Evolutionary conservation across 805 yeast species (phyloP).

Genomic region (Kazachstania kunashirensis): DNA sequence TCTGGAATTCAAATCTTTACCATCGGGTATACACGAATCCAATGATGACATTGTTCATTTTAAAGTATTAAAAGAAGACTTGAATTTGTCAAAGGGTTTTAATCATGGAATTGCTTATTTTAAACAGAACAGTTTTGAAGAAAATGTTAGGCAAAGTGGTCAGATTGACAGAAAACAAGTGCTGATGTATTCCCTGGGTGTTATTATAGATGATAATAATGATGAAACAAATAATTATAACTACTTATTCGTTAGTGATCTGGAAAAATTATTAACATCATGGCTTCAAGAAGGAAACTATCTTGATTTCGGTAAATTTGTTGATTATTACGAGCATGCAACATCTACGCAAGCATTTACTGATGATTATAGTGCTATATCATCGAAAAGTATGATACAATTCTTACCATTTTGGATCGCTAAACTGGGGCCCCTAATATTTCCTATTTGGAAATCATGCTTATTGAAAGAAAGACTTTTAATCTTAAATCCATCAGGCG

Average conservation of each 20-base stretch:
- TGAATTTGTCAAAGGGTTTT: constrained; percentile 9
- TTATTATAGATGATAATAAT: constrained; percentile 30
- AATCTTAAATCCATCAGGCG: constrained; percentile 21
- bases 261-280: constrained; percentile 14
- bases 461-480: constrained; percentile 22
- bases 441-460: constrained; percentile 28
- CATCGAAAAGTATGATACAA: constrained; percentile 1
- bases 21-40: constrained; percentile 54
- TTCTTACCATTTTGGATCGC: constrained; percentile 19
- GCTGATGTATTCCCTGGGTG: constrained; percentile 56
- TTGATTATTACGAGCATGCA: constrained; percentile 6
- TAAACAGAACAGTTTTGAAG: constrained; percentile 34
- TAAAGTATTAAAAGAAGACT: constrained; percentile 28
- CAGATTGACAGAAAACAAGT: constrained; percentile 36
- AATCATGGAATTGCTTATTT: constrained; percentile 45
- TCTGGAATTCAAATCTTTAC: constrained; percentile 55
- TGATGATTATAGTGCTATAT: no score
- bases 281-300: constrained; percentile 14
- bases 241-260: constrained; percentile 11
- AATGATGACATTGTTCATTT: constrained; percentile 48
- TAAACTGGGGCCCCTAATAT: constrained; percentile 27
- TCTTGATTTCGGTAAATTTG: constrained; percentile 6
- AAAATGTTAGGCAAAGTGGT: constrained; percentile 12
- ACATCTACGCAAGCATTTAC: no score
- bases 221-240: constrained; percentile 15